Evolutionary conservation across 2,329 filamentous ascomycete species (phyloP), one percentile per base, ranked within the genome.

Genomic region (Keithomyces neogunnii): DNA sequence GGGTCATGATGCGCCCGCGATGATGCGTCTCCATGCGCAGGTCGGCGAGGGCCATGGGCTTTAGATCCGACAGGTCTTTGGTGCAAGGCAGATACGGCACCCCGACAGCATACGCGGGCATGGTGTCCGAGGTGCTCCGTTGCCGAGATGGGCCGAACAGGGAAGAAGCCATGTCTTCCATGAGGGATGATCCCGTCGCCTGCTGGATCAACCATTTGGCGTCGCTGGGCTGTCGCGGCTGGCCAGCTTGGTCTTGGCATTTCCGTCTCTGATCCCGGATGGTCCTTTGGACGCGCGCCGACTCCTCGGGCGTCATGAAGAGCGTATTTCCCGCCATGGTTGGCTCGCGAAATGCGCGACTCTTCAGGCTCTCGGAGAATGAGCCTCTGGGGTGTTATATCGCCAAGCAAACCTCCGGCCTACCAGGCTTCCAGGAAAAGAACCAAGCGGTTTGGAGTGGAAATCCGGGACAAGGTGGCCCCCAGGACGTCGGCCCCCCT

Each of bases 231-330:
- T 59, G 53, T 31, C 64, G 58, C 0, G 51, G 31, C 4, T 58
- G 52, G 6, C 60, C 61, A 11, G 29, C 48, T 10, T 58, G 54
- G 5, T 56, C 51, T 31, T 50, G 47, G 39, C 63, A 60, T 49
- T 62, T 61, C 3, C 60, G 49, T 8, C 53, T 30, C 6, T 50
- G 49, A n/a, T 56, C 48, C n/a, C 59, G 56, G 35, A 65, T 49
- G 0, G 56, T 62, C 1, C 51, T 56, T 40, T 53, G 57, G 8
- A 69, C 59, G 4, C 63, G 63, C 7, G 59, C 54, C 1, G 60
- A 60, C 48, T 69, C 67, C 28, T 62, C 56, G 0, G 55, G 56
- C 1, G 66, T 64, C 53, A 69, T 58, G 40, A 65, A 67, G 19
- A 69, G 53, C 1, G 63, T 69, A 32, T 59, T 42, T 1, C 39